phyloP scores from a whole-genome alignment of 2,329 filamentous ascomycete genomes.

The Pseudogymnoascus sp. region DNA sequence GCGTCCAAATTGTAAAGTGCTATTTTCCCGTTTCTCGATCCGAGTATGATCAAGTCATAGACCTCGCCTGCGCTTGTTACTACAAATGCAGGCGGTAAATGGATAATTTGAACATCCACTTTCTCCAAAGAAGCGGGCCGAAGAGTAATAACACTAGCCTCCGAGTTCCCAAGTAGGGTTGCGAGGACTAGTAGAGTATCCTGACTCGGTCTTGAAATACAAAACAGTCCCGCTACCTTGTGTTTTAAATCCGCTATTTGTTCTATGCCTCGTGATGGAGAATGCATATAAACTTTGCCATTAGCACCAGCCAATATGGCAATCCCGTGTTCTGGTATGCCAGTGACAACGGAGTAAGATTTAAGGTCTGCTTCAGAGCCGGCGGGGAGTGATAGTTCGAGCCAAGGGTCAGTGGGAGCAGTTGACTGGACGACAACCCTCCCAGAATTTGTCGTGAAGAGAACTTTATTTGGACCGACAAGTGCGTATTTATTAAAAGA shows the following conservation, averaged over 20 bases:
- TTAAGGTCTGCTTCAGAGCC: constrained; percentile 30
- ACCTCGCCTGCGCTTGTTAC: constrained; percentile 41
- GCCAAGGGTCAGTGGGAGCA: constrained; percentile 17
- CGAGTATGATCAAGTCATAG: constrained; percentile 36
- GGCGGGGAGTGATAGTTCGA: constrained; percentile 24
- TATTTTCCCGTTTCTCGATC: constrained; percentile 46
- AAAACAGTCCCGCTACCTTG: constrained; percentile 26
- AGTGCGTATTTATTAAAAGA: constrained; percentile 57
- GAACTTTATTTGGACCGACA: constrained; percentile 38
- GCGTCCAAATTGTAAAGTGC: constrained; percentile 34
- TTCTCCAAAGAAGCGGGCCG: constrained; percentile 12
- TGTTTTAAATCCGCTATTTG: background rate
- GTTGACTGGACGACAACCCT: constrained; percentile 41
- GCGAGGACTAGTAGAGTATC: constrained; percentile 17
- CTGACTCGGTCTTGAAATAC: background rate
- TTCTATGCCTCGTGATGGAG: constrained; percentile 12
- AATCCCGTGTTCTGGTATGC: constrained; percentile 28
- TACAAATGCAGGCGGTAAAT: constrained; percentile 35
- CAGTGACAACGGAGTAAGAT: constrained; percentile 39
- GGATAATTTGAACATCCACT: constrained; percentile 14
- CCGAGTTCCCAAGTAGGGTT: constrained; percentile 28
- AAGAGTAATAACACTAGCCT: constrained; percentile 26
- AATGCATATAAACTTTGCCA: constrained; percentile 29
- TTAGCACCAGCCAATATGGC: constrained; percentile 38
- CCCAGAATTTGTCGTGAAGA: constrained; percentile 53